Conservation (phyloP, 164 flowering plant genomes). For the Umbellularia californica region DNA sequence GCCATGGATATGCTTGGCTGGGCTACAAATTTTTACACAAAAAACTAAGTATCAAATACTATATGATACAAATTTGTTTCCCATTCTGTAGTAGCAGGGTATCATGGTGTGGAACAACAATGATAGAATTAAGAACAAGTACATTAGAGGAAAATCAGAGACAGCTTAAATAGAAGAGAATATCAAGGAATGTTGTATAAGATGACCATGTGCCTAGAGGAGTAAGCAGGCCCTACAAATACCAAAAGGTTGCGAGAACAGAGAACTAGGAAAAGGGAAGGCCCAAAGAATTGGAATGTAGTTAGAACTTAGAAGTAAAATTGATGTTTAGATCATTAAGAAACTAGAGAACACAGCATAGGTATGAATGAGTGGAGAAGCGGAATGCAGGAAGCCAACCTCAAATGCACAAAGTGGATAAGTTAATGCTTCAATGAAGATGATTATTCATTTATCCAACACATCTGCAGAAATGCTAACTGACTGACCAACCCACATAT, state of each 20-base stretch:
- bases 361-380: neutral
- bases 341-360: neutral
- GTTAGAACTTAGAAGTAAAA: neutral
- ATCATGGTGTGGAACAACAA: neutral
- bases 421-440: neutral
- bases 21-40: too few species aligned
- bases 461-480: neutral
- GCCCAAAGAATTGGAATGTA: neutral
- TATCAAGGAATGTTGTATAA: neutral
- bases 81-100: too few species aligned
- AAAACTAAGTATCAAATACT: too few species aligned
- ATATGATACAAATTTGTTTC: too few species aligned
- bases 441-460: neutral
- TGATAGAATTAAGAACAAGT: neutral
- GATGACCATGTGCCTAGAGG: neutral
- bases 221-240: neutral
- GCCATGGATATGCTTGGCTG: too few species aligned
- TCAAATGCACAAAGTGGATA: neutral
- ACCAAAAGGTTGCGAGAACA: neutral
- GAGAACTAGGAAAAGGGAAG: neutral
- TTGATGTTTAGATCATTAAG: neutral
- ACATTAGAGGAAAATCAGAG: neutral
- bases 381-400: neutral
- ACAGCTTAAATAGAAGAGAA: neutral
- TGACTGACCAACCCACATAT: neutral